Percentiles rank a stretch among this genome's conserved stretches.
These are phyloP conservation scores for Leptodontidium sp. DNA, from an alignment of 2,329 filamentous ascomycete species.

Conservation along the genomic window DNA sequence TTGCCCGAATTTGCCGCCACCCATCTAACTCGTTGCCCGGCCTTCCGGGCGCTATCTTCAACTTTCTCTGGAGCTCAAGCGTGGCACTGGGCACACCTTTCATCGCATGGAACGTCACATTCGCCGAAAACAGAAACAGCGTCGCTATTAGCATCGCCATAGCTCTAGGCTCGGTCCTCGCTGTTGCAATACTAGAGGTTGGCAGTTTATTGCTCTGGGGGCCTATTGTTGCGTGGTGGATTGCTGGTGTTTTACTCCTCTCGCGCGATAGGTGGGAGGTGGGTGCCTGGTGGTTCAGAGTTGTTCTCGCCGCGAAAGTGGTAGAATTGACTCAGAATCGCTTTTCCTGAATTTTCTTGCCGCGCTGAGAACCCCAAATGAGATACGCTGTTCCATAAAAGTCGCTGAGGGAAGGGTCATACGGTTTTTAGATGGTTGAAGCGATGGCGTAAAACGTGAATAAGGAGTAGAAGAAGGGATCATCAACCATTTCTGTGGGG, in stretches of 20 bases:
- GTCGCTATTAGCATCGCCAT: not conserved
- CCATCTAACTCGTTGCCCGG: not conserved
- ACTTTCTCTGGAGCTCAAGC: not conserved
- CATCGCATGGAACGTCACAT: not conserved
- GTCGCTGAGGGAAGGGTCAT: not conserved
- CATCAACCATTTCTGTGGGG: no score
- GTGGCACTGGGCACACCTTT: not conserved
- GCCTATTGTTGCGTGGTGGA: not conserved
- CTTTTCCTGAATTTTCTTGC: not conserved
- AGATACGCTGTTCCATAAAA: not conserved
- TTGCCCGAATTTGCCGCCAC: not conserved
- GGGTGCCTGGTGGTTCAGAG: not conserved
- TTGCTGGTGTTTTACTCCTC: not conserved
- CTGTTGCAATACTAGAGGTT: not conserved
- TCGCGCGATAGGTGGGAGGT: not conserved
- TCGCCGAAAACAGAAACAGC: constrained; percentile 1
- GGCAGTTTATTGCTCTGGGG: not conserved
- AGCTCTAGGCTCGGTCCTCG: not conserved
- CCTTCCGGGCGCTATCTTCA: not conserved
- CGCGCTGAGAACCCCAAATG: not conserved
- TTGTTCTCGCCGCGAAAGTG: not conserved
- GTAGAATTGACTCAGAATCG: not conserved
- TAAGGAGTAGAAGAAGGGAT: no score
- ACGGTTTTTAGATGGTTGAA: not conserved
- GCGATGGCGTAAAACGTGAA: no score